These are phyloP conservation scores for Clonostachys solani DNA, from an alignment of 2,329 filamentous ascomycete genomes.

Conservation along the genomic window DNA sequence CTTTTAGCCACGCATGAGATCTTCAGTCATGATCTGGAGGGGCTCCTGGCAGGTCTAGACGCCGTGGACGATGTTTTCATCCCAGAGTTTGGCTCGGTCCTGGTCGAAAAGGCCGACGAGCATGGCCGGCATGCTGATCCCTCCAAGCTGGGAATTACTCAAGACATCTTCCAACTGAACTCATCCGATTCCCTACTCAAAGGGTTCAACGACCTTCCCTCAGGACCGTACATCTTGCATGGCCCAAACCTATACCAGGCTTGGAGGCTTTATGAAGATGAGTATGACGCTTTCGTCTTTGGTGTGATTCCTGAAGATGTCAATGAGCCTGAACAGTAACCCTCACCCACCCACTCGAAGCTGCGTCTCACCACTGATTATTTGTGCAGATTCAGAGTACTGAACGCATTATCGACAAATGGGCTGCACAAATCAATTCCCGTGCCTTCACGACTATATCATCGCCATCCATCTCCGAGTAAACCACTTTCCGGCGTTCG, in stretches of 20 bases:
- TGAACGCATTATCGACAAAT: slow-evolving; percentile 16
- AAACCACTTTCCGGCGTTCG: slow-evolving; percentile 30
- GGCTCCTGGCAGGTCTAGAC: slow-evolving; percentile 22
- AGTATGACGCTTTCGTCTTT: slow-evolving; percentile 24
- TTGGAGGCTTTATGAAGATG: slow-evolving; percentile 33
- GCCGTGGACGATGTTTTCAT: slow-evolving; percentile 31
- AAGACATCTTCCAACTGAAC: slow-evolving; percentile 13
- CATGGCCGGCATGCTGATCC: slow-evolving; percentile 6
- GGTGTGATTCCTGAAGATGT: slow-evolving; percentile 29
- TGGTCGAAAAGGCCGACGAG: slow-evolving; percentile 28
- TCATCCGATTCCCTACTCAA: slow-evolving; percentile 7
- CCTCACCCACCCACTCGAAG: not conserved
- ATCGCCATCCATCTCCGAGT: slow-evolving; percentile 12
- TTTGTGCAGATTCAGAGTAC: slow-evolving; percentile 18
- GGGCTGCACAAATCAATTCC: slow-evolving; percentile 21
- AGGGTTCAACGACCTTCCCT: slow-evolving; percentile 20
- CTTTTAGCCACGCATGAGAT: slow-evolving; percentile 30
- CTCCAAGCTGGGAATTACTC: not conserved
- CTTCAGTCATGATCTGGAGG: slow-evolving; percentile 25
- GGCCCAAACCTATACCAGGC: slow-evolving; percentile 34
- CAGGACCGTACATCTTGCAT: slow-evolving; percentile 34
- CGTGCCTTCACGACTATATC: slow-evolving; percentile 31
- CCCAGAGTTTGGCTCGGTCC: slow-evolving; percentile 28
- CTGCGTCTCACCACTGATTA: not conserved
- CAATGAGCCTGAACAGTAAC: slow-evolving; percentile 16